Conservation (phyloP, 208 protist species). For the Trypanosoma platydactyli region DNA sequence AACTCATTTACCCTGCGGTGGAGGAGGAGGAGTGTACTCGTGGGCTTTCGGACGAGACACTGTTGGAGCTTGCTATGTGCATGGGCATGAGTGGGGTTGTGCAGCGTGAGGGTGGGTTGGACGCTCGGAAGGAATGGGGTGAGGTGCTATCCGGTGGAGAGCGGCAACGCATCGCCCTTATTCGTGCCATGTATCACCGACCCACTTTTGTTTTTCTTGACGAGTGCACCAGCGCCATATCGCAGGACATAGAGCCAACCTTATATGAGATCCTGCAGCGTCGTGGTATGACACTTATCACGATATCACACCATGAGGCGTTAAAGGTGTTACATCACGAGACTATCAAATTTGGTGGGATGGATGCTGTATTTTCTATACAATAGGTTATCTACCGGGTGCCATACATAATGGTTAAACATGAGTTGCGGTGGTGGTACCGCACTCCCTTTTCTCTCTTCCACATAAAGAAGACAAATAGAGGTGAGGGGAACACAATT, state of each 20-base stretch:
- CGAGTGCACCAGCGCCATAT: slow-evolving; percentile 91
- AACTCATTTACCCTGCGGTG: slow-evolving; percentile 73
- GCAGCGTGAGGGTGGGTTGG: slow-evolving; percentile 80
- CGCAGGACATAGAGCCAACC: slow-evolving; percentile 73
- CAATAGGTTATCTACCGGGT: neutral
- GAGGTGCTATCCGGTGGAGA: slow-evolving; percentile 90
- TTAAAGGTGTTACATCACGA: slow-evolving; percentile 60
- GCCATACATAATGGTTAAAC: neutral
- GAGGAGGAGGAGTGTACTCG: slow-evolving; percentile 28
- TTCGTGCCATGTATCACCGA: slow-evolving; percentile 74
- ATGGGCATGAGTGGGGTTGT: slow-evolving; percentile 70
- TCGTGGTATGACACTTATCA: slow-evolving; percentile 79
- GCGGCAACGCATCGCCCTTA: slow-evolving; percentile 82
- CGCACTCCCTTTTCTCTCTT: too few species aligned
- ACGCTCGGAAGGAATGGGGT: slow-evolving; percentile 73
- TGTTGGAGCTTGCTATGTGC: slow-evolving; percentile 39
- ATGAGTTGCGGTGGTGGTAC: neutral
- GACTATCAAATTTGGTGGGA: slow-evolving; percentile 62
- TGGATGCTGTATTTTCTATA: slow-evolving; percentile 39
- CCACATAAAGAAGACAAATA: neutral
- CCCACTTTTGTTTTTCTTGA: slow-evolving; percentile 88
- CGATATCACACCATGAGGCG: slow-evolving; percentile 78
- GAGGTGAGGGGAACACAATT: neutral
- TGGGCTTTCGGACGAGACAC: slow-evolving; percentile 45
- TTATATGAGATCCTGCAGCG: slow-evolving; percentile 72